Conservation (phyloP, 2,329 filamentous ascomycete genomes). For the Ambrosiella beaveri region DNA sequence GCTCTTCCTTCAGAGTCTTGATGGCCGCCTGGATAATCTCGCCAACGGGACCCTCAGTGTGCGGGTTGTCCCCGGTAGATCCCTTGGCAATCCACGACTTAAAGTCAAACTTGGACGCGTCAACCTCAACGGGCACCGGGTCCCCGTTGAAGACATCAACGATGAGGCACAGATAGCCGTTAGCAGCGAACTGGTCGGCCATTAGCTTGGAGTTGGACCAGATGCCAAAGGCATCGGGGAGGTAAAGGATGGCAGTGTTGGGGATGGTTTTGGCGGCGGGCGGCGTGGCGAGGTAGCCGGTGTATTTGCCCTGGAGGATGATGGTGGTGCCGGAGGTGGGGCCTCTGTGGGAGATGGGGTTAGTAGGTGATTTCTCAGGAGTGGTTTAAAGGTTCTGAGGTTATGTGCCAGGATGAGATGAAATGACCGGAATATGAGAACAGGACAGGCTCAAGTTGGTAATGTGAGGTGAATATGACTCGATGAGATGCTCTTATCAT, state of each 20-base stretch:
- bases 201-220: constrained; percentile 25
- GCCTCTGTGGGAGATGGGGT: constrained; percentile 23
- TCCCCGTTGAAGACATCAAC: constrained; percentile 22
- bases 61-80: constrained; percentile 29
- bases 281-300: constrained; percentile 35
- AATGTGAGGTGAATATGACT: too few species aligned
- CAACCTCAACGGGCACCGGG: constrained; percentile 8
- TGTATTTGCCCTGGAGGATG: constrained; percentile 26
- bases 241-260: constrained; percentile 24
- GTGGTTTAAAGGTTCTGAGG: too few species aligned
- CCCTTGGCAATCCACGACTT: constrained; percentile 22
- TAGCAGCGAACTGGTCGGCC: constrained; percentile 22
- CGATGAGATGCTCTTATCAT: not conserved
- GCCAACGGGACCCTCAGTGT: constrained; percentile 18
- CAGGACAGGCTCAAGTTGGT: too few species aligned
- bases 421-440: too few species aligned
- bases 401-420: too few species aligned
- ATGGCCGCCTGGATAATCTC: constrained; percentile 22
- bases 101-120: constrained; percentile 27
- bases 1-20: constrained; percentile 38
- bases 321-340: constrained; percentile 28
- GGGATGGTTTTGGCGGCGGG: constrained; percentile 17
- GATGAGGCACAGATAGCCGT: constrained; percentile 20
- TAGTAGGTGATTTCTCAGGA: too few species aligned
- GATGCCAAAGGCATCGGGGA: constrained; percentile 34